Conservation (phyloP, 768 basidiomycete genomes). For the Krasilnikovozyma curviuscula region DNA sequence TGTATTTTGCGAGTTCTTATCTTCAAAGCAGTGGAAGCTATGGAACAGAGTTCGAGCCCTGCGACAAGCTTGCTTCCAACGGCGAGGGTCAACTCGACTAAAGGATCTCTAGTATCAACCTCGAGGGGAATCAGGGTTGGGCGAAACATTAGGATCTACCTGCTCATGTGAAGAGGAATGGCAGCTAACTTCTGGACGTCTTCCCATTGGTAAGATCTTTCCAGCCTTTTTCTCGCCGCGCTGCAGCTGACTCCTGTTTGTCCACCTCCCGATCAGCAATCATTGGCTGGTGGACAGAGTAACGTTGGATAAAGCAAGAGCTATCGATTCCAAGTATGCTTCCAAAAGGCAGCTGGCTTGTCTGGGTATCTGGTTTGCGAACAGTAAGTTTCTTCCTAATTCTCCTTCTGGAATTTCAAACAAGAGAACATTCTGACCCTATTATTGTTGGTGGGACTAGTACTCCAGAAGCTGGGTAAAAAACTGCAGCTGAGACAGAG, state of each 20-base stretch:
- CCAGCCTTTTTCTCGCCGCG: not conserved
- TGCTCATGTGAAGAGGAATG: no score
- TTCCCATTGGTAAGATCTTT: slow-evolving; percentile 60
- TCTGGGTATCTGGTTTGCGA: slow-evolving; percentile 72
- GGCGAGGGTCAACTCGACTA: no score
- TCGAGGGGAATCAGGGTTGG: no score
- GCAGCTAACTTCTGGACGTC: slow-evolving; percentile 84
- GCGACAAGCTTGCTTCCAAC: no score
- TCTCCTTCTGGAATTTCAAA: not conserved
- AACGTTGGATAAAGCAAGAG: slow-evolving; percentile 50
- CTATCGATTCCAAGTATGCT: slow-evolving; percentile 58
- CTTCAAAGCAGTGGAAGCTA: no score
- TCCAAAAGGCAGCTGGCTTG: slow-evolving; percentile 63
- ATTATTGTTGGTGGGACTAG: slow-evolving; percentile 27
- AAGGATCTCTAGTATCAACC: no score
- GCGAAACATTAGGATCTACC: no score
- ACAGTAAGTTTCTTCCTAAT: slow-evolving; percentile 33
- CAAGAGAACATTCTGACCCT: not conserved
- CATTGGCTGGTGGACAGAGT: slow-evolving; percentile 77
- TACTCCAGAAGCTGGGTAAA: slow-evolving; percentile 64
- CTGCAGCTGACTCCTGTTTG: slow-evolving; percentile 13
- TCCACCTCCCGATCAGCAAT: slow-evolving; percentile 37
- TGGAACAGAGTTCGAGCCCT: no score
- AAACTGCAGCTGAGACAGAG: slow-evolving; percentile 57
- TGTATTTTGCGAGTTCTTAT: no score